These are phyloP conservation scores for Penicillium palitans DNA, from an alignment of 2,329 filamentous ascomycete species.

Conservation along the genomic window DNA sequence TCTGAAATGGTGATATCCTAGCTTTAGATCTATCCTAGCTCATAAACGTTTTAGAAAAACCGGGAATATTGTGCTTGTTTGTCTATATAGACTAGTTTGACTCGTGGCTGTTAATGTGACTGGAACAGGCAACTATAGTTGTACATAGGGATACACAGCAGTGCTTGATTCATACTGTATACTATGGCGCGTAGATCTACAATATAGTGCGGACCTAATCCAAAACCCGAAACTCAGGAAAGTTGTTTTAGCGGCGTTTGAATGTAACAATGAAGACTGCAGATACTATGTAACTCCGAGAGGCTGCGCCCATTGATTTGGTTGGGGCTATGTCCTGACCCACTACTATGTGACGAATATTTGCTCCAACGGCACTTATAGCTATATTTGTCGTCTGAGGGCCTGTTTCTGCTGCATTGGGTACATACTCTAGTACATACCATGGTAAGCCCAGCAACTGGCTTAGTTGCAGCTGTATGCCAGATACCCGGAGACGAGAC, in stretches of 20 bases:
- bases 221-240: neutral
- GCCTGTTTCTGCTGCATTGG: neutral
- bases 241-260: neutral
- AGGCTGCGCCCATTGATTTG: neutral
- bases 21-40: slow-evolving; percentile 1
- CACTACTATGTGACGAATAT: neutral
- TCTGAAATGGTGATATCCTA: neutral
- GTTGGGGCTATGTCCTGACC: neutral
- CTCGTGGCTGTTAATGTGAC: neutral
- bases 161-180: neutral
- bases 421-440: too few relatives aligned
- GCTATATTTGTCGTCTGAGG: neutral
- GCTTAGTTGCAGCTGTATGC: slow-evolving; percentile 1
- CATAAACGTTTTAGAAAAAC: neutral
- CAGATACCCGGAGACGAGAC: neutral
- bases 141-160: neutral
- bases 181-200: neutral
- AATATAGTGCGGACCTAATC: neutral
- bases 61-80: neutral
- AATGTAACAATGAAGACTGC: slow-evolving; percentile 11
- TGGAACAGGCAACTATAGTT: neutral
- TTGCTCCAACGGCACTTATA: neutral
- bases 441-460: neutral
- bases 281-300: neutral
- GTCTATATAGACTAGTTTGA: neutral